Evolutionary conservation across 1,139 yeast species (phyloP).

Genomic region (Zygosaccharomyces sapae): DNA sequence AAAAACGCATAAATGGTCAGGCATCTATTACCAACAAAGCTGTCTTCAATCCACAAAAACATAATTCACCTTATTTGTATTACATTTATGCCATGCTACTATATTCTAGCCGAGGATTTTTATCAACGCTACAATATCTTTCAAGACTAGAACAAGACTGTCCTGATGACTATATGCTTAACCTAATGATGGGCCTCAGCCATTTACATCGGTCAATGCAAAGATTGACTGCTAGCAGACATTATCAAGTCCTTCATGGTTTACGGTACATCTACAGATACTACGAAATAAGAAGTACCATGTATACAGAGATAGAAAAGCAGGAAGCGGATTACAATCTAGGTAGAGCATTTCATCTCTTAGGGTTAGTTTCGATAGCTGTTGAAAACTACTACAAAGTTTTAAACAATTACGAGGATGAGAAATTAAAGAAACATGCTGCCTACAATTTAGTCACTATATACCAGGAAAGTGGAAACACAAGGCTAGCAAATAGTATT

Average conservation of each 20-base stretch:
- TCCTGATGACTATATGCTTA: slow-evolving; percentile 72
- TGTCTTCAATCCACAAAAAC: slow-evolving; percentile 40
- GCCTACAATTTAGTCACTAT: slow-evolving; percentile 80
- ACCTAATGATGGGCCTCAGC: slow-evolving; percentile 69
- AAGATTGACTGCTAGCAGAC: slow-evolving; percentile 79
- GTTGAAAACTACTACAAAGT: slow-evolving; percentile 67
- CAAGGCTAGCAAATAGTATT: slow-evolving; percentile 54
- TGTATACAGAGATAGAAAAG: slow-evolving; percentile 43
- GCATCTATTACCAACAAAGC: slow-evolving; percentile 59
- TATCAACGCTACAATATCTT: slow-evolving; percentile 68
- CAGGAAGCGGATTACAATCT: slow-evolving; percentile 83
- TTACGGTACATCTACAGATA: slow-evolving; percentile 73
- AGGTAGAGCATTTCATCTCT: slow-evolving; percentile 79
- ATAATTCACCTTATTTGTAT: slow-evolving; percentile 66
- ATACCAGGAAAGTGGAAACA: slow-evolving; percentile 72
- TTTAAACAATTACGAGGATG: slow-evolving; percentile 43
- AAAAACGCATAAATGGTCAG: slow-evolving; percentile 66
- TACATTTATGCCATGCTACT: slow-evolving; percentile 76
- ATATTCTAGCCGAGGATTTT: slow-evolving; percentile 77
- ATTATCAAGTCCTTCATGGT: slow-evolving; percentile 83
- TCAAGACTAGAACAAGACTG: slow-evolving; percentile 58
- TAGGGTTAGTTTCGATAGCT: slow-evolving; percentile 74
- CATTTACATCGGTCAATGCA: slow-evolving; percentile 94
- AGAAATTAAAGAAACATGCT: slow-evolving; percentile 66
- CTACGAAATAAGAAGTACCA: slow-evolving; percentile 41